Percentiles rank a stretch among this genome's conserved stretches.
Conservation (phyloP, 2,329 filamentous ascomycete species). For the Myotisia sp. region DNA sequence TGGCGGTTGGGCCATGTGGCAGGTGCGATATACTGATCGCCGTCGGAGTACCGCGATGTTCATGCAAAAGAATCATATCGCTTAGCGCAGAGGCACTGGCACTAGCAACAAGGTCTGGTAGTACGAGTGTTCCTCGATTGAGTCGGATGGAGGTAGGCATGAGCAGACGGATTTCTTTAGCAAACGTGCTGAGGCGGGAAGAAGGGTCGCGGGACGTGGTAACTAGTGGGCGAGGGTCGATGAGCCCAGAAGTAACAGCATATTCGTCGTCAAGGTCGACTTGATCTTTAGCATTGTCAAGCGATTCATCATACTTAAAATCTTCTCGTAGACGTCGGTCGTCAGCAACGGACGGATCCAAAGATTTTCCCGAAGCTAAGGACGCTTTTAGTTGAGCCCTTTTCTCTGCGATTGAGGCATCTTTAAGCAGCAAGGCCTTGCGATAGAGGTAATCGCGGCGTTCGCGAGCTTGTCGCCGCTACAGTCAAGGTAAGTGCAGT, state of each 20-base stretch:
- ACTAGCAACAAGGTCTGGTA: conserved; percentile 71
- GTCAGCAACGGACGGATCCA: conserved; percentile 69
- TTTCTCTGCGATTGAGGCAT: conserved; percentile 88
- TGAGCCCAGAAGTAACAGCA: conserved; percentile 72
- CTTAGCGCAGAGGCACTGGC: conserved; percentile 67
- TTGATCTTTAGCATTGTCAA: conserved; percentile 58
- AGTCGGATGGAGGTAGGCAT: conserved; percentile 74
- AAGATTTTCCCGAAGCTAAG: conserved; percentile 73
- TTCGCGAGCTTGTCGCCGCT: conserved; percentile 62
- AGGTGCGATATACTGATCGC: conserved; percentile 77
- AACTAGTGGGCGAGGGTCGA: conserved; percentile 77
- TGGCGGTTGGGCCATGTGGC: conserved; percentile 74
- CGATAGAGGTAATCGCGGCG: conserved; percentile 82
- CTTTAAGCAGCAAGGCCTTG: conserved; percentile 68
- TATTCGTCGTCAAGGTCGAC: conserved; percentile 85
- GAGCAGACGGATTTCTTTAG: conserved; percentile 76
- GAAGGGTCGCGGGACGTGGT: conserved; percentile 84
- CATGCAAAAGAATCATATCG: conserved; percentile 77
- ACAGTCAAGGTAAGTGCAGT: no score
- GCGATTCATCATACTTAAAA: conserved; percentile 84
- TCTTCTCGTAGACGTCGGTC: conserved; percentile 74
- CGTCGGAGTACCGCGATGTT: conserved; percentile 84
- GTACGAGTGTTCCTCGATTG: conserved; percentile 79
- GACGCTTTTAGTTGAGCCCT: conserved; percentile 73
- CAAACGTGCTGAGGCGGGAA: conserved; percentile 70